Conservation (phyloP, 106 monocot genomes). For the Phalaenopsis aphrodite region DNA sequence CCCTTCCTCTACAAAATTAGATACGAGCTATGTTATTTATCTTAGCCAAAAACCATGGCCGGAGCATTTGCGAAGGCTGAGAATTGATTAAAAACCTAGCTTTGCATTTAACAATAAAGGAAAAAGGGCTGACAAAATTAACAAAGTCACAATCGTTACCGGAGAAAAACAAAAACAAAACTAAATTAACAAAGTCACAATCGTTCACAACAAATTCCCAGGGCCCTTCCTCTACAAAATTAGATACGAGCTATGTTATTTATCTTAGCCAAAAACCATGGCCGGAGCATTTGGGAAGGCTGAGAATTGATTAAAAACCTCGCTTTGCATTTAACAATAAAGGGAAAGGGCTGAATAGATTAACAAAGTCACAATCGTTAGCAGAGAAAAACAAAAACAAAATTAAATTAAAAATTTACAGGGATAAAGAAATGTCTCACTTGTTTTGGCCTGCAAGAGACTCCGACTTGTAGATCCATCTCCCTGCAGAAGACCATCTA, state of each 20-base stretch:
- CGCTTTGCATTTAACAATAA: not conserved
- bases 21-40: too few relatives aligned
- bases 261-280: not conserved
- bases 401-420: not conserved
- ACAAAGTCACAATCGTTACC: not conserved
- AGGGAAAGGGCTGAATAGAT: not conserved
- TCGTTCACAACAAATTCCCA: too few relatives aligned
- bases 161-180: not conserved
- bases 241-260: too few relatives aligned
- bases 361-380: not conserved
- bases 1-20: too few relatives aligned
- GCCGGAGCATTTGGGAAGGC: not conserved
- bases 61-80: too few relatives aligned
- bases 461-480: not conserved
- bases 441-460: slow-evolving; percentile 7
- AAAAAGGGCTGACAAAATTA: not conserved
- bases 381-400: not conserved
- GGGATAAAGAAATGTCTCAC: not conserved
- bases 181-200: not conserved
- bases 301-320: too few relatives aligned
- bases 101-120: not conserved
- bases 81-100: too few relatives aligned
- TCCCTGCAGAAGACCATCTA: not conserved
- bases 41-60: not conserved
- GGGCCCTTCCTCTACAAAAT: too few relatives aligned